Evolutionary conservation across 2,329 filamentous ascomycete genomes (phyloP), one percentile per base, ranked within the genome.

Genomic region (Thermothelomyces thermophilus): DNA sequence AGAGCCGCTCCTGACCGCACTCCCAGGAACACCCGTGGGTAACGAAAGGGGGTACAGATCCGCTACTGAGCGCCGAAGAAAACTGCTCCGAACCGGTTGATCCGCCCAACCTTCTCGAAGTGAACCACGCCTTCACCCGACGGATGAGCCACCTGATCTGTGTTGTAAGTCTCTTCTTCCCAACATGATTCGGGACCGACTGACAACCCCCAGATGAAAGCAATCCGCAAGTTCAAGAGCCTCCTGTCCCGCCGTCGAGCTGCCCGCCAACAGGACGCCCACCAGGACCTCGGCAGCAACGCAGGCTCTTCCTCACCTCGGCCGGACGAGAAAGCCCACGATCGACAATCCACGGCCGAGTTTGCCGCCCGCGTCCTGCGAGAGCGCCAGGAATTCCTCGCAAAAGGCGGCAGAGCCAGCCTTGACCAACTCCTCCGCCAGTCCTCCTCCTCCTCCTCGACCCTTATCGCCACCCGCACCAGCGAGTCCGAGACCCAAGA

Each of bases 1-100:
- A 16, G 5, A n/a, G 13, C 24, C 19, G 20, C 16, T 26, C 19
- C 24, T 35, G 46, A 46, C 30, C 46, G 16, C 33, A 42, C 19
- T 14, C 42, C 48, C 54, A 96, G 91, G 79, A 84, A 60, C 93
- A 98, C 64, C 81, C 89, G 0, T 98, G 93, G 93, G 89, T 98
- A 13, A 97, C 91, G 5, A 86, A 82, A 61, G 70, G 79, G 49
- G 90, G 89, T 13, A 77, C 72, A 7, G 91, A 97, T 66, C 81
- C 81, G 53, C 72, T 98, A 13, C 74, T 97, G 11, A 80, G 88
- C 7, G 77, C 80, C 39, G 86, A 90, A 56, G 90, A 96, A 63
- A 98, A 98, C 60, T 94, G 87, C 37, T 80, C 84, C 10, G 77
- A 90, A 56, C 72, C 89, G 14, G 75, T 97, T 28, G 87, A 90